These are phyloP conservation scores for Hericium alpestre DNA, from an alignment of 768 basidiomycete genomes.

Conservation along the genomic window DNA sequence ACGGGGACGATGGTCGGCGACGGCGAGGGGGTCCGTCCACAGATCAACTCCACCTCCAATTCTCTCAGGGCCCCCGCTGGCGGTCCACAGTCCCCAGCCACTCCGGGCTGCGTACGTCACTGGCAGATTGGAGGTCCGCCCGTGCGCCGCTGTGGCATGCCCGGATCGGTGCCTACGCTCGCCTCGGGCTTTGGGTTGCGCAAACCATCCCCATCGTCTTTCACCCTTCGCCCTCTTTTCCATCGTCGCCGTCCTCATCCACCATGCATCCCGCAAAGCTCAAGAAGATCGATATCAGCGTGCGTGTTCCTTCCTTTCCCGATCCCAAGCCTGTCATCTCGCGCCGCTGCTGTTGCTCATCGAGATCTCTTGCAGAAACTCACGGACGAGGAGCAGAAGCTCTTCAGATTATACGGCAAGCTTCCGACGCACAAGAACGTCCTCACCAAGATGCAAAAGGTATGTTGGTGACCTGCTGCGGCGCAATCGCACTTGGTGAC, in stretches of 20 bases:
- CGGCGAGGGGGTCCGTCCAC: background rate
- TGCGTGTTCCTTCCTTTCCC: constrained; percentile 30
- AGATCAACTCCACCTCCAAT: background rate
- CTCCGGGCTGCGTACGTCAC: too few relatives aligned
- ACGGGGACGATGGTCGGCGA: background rate
- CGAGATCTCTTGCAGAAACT: constrained; percentile 42
- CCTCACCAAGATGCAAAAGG: constrained; percentile 93
- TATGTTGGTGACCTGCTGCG: constrained; percentile 20
- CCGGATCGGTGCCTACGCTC: too few relatives aligned
- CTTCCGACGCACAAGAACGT: constrained; percentile 89
- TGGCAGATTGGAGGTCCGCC: too few relatives aligned
- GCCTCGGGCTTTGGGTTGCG: too few relatives aligned
- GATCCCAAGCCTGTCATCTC: background rate
- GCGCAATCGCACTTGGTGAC: too few relatives aligned
- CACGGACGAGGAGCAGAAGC: constrained; percentile 83
- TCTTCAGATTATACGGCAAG: constrained; percentile 92
- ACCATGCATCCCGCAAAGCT: constrained; percentile 67
- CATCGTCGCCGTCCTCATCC: background rate
- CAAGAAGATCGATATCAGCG: constrained; percentile 93
- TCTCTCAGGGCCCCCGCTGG: constrained; percentile 1
- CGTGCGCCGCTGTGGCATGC: too few relatives aligned
- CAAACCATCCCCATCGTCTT: too few relatives aligned
- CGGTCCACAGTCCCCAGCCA: too few relatives aligned
- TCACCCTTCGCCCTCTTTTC: too few relatives aligned
- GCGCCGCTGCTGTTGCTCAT: background rate